Evolutionary conservation across 768 basidiomycete species (phyloP).

Genomic region (Mrakia frigida): DNA sequence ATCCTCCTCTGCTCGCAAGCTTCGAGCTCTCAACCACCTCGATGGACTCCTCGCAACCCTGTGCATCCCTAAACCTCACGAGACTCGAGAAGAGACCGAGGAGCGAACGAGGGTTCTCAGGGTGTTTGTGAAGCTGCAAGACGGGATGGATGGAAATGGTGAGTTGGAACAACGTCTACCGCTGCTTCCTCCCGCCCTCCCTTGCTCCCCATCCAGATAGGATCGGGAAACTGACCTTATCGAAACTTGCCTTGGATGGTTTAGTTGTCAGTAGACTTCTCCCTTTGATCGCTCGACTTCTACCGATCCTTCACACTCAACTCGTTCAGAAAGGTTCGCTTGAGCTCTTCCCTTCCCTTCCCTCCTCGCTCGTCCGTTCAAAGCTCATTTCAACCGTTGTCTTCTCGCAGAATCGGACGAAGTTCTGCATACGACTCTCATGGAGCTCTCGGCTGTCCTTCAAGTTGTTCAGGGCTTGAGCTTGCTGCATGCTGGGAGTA

Average conservation of each 20-base stretch:
- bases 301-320: slow-evolving; percentile 22
- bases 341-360: slow-evolving; percentile 8
- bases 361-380: slow-evolving; percentile 20
- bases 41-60: slow-evolving; percentile 48
- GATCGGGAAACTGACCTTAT: no score
- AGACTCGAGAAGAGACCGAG: slow-evolving; percentile 40
- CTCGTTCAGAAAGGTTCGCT: slow-evolving; percentile 14
- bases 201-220: no score
- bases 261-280: slow-evolving; percentile 16
- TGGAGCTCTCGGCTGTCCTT: slow-evolving; percentile 47
- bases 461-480: slow-evolving; percentile 66
- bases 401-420: slow-evolving; percentile 10
- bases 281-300: slow-evolving; percentile 2
- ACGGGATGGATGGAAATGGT: slow-evolving; percentile 80
- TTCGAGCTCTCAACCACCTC: slow-evolving; percentile 55
- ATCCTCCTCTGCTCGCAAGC: slow-evolving; percentile 53
- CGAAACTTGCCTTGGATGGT: slow-evolving; percentile 49
- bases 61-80: slow-evolving; percentile 41
- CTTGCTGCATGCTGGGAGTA: slow-evolving; percentile 64
- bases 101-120: slow-evolving; percentile 49
- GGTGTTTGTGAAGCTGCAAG: slow-evolving; percentile 62
- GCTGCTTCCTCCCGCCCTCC: slow-evolving; percentile 50
- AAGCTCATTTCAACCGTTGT: background rate
- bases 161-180: slow-evolving; percentile 25
- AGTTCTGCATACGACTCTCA: slow-evolving; percentile 46